Conservation (phyloP, 306 rosid species). For the Vigna hirtella region DNA sequence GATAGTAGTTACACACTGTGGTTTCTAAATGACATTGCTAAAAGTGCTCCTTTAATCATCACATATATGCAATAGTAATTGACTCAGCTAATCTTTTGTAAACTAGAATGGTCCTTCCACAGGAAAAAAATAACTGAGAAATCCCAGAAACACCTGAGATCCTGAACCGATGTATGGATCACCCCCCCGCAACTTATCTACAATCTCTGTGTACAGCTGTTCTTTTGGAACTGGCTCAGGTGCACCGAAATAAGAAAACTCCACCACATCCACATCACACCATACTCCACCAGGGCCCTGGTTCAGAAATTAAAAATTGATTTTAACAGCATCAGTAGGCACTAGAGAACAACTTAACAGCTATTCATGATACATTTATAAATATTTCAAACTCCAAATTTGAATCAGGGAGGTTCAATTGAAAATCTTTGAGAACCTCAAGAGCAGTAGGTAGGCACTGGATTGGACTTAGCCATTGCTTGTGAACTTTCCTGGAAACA, state of each 20-base stretch:
- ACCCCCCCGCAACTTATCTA: slow-evolving; percentile 97
- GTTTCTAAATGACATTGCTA: not conserved
- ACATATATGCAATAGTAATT: slow-evolving; percentile 6
- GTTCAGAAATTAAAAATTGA: slow-evolving; percentile 45
- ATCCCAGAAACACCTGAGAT: slow-evolving; percentile 76
- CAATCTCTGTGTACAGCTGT: slow-evolving; percentile 87
- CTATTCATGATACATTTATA: not conserved
- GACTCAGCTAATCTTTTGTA: slow-evolving; percentile 21
- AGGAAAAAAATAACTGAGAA: slow-evolving; percentile 32
- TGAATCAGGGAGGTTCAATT: slow-evolving; percentile 34
- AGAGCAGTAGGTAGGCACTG: slow-evolving; percentile 97
- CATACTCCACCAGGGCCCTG: slow-evolving; percentile 99
- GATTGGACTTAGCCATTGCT: slow-evolving; percentile 98
- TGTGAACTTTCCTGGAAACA: slow-evolving; percentile 98
- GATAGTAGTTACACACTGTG: not conserved
- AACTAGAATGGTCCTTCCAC: not conserved
- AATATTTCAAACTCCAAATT: not conserved
- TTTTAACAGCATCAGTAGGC: slow-evolving; percentile 29
- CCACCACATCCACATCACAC: slow-evolving; percentile 99
- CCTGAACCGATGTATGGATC: slow-evolving; percentile 95
- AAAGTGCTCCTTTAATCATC: slow-evolving; percentile 28
- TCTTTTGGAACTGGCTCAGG: slow-evolving; percentile 99
- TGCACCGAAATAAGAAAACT: slow-evolving; percentile 96
- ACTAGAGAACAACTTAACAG: slow-evolving; percentile 5
- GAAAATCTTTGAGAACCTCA: slow-evolving; percentile 63